Percentiles rank a stretch among this genome's conserved stretches.
These are phyloP conservation scores for Aspergillus indologenus DNA, from an alignment of 495 filamentous ascomycete species.

Conservation along the genomic window DNA sequence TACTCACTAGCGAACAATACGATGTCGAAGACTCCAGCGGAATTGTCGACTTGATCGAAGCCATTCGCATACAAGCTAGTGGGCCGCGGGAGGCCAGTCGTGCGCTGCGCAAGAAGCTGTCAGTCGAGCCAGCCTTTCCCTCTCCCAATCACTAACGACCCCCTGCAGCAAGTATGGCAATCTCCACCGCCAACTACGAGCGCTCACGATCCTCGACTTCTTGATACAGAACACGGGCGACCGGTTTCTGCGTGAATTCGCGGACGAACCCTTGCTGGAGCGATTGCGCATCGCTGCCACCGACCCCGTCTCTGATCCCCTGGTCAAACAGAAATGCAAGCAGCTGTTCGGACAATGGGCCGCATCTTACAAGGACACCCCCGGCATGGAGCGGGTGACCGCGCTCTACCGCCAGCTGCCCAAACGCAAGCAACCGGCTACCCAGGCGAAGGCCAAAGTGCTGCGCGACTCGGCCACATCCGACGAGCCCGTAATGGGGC, in stretches of 20 bases:
- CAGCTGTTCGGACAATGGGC: conserved; percentile 89
- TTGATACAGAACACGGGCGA: conserved; percentile 92
- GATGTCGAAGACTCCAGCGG: conserved; percentile 89
- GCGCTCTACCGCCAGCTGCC: conserved; percentile 78
- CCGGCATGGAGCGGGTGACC: conserved; percentile 76
- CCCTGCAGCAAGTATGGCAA: conserved; percentile 81
- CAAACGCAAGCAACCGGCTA: conserved; percentile 59
- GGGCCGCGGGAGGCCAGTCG: conserved; percentile 89
- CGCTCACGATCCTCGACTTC: conserved; percentile 87
- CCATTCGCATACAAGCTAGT: conserved; percentile 81
- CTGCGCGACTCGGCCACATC: conserved; percentile 68
- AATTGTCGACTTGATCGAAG: conserved; percentile 90
- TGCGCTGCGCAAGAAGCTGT: conserved; percentile 95
- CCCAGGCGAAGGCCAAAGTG: conserved; percentile 75
- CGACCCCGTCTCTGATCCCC: conserved; percentile 76
- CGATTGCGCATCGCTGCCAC: conserved; percentile 84
- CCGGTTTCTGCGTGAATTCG: conserved; percentile 81
- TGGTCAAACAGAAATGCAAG: conserved; percentile 82
- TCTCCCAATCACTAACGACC: conserved; percentile 15
- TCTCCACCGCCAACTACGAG: conserved; percentile 84
- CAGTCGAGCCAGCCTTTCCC: conserved; percentile 27
- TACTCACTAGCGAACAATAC: conserved; percentile 83
- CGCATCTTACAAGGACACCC: conserved; percentile 71
- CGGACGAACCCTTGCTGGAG: conserved; percentile 90
- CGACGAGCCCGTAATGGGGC: conserved; percentile 56